Evolutionary conservation across 352 stramenopile species (phyloP).

Genomic region (Phytophthora tentaculata): DNA sequence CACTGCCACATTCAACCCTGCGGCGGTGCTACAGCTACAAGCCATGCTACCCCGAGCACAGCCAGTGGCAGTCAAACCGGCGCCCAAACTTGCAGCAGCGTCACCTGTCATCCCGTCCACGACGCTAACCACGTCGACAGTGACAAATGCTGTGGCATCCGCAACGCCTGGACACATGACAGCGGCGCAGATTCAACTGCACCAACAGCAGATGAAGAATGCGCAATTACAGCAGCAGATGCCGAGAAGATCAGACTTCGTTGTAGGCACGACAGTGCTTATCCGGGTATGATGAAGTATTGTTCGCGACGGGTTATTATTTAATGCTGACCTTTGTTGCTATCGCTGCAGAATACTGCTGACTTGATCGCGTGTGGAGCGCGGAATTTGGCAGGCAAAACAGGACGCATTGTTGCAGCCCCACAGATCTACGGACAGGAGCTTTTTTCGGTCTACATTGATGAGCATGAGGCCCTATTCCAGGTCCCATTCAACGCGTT

Average conservation of each 20-base stretch:
- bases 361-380: constrained; percentile 78
- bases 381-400: constrained; percentile 77
- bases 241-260: constrained; percentile 66
- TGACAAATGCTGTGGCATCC: constrained; percentile 20
- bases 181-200: constrained; percentile 36
- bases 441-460: constrained; percentile 84
- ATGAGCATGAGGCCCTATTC: constrained; percentile 83
- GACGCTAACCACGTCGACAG: constrained; percentile 20
- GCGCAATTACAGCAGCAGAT: constrained; percentile 33
- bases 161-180: constrained; percentile 32
- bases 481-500: constrained; percentile 84
- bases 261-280: constrained; percentile 66
- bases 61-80: constrained; percentile 34
- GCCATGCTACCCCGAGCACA: constrained; percentile 40
- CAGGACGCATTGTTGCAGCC: constrained; percentile 73
- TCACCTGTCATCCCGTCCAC: constrained; percentile 39
- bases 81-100: constrained; percentile 34
- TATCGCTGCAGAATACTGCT: constrained; percentile 55
- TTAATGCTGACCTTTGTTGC: not conserved
- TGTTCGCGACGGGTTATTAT: not conserved
- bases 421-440: constrained; percentile 82
- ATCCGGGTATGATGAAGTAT: constrained; percentile 56
- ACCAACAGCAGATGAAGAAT: constrained; percentile 48
- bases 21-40: constrained; percentile 39
- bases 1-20: constrained; percentile 32